phyloP scores from a whole-genome alignment of 1,284 basidiomycete genomes.

The Microbotryum silenes-acaulis region DNA sequence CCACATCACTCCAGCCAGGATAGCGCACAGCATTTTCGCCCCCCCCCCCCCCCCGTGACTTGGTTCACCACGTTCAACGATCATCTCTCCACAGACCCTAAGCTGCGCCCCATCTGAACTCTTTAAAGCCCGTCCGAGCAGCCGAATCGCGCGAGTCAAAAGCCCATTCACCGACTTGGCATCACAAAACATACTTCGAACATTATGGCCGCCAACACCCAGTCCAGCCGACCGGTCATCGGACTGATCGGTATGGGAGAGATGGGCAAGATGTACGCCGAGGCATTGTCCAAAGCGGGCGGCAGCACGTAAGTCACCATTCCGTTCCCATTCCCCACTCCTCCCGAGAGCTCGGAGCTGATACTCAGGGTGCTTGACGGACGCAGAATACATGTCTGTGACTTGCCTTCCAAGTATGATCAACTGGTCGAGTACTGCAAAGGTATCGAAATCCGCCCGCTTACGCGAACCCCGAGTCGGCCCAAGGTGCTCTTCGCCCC shows the following conservation, averaged over 20 bases:
- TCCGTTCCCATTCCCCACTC: not conserved
- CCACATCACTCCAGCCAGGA: too few species aligned
- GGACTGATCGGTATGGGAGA: constrained; percentile 49
- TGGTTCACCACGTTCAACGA: too few species aligned
- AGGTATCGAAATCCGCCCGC: constrained; percentile 44
- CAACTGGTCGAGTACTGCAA: constrained; percentile 56
- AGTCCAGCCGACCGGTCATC: constrained; percentile 1
- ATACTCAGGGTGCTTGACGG: not conserved
- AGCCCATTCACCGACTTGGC: too few species aligned
- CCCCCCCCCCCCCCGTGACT: too few species aligned
- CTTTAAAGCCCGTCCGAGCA: too few species aligned
- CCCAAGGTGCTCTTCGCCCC: not conserved
- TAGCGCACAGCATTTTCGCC: too few species aligned
- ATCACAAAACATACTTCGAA: too few species aligned
- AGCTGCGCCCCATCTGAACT: too few species aligned
- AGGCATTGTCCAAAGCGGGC: constrained; percentile 62
- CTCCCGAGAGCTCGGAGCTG: not conserved
- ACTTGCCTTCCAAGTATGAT: constrained; percentile 69
- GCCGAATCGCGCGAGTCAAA: too few species aligned
- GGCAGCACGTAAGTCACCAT: constrained; percentile 62
- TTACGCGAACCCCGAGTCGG: not conserved
- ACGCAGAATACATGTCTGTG: constrained; percentile 81
- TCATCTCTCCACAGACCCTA: too few species aligned
- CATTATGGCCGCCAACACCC: too few species aligned
- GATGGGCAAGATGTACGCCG: constrained; percentile 93